Base-by-base conservation (phyloP, 768 basidiomycete genomes). In the Suillus bovinus region DNA sequence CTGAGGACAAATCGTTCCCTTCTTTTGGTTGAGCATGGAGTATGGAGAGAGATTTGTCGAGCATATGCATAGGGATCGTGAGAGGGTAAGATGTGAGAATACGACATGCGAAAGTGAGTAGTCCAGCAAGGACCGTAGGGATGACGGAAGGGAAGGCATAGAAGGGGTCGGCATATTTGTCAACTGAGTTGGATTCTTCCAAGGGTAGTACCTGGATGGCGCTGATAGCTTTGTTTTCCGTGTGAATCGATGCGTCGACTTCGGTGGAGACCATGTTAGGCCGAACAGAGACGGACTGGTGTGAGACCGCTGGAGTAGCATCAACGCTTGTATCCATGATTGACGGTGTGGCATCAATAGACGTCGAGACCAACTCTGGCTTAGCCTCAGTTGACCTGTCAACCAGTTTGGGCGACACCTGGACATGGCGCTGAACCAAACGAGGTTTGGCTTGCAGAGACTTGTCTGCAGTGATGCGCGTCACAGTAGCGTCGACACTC, bases 401-500 rank as follows among this genome's bases (percentile, higher is more conserved):
- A 27, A 74, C 74, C 57, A 78, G 66, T 38, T 68, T 61, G 20
- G 81, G 80, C 9, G 69, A 64, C 2, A 71, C 76, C 69, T 84
- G 83, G 60, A 76, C 72, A 3, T 71, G 70, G 5, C 69, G 69
- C 59, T 80, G 76, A 4, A 59, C 62, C 10, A 69, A 76, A 61
- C 74, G 71, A 42, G 81, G 81, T 55, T 68, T 70, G 31, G 76
- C 83, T 29, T 78, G 75, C 41, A 82, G 75, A 55, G 73, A 80
- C 31, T 77, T 72, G 61, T 83, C 77, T 22, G 74, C 72, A 22
- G 74, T 77, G 24, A 69, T 63, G 61, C 76, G 76, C 42, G 69
- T 73, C 31, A 82, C 79, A 8, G 81, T 81, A 22, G 86, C 87
- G 55, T 87, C 86, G 46, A 91, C 75, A 36, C 70, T 75, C 70